Conservation (phyloP, 495 filamentous ascomycete genomes). For the Xylaria sp. region DNA sequence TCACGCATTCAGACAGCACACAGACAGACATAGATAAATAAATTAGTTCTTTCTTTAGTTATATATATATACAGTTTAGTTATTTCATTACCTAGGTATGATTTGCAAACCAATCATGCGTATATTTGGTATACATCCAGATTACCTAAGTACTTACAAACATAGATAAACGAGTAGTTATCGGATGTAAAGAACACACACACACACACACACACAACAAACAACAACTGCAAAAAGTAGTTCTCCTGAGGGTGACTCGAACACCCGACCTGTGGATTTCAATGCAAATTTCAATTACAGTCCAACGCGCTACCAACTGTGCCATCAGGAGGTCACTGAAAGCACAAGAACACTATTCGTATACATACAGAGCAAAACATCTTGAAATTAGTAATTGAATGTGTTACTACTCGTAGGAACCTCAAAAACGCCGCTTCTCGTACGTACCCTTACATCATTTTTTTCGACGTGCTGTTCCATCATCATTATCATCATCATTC, state of each 20-base stretch:
- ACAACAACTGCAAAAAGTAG: background rate
- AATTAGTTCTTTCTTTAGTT: background rate
- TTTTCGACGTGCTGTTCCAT: no score
- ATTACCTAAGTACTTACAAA: no score
- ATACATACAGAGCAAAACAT: no score
- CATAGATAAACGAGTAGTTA: no score
- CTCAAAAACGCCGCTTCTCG: no score
- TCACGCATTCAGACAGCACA: background rate
- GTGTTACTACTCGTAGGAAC: no score
- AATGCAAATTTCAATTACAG: slow-evolving; percentile 21
- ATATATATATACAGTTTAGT: no score
- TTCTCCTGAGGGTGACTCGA: slow-evolving; percentile 23
- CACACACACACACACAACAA: no score
- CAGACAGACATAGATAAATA: background rate
- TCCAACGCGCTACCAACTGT: slow-evolving; percentile 26
- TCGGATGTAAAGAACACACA: background rate
- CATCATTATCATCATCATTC: no score
- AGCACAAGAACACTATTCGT: no score
- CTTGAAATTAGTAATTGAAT: no score
- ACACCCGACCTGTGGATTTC: slow-evolving; percentile 22
- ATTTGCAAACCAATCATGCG: background rate
- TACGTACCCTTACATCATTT: no score
- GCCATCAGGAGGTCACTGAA: slow-evolving; percentile 2
- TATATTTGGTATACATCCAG: background rate
- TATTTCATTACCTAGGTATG: background rate